Percentiles rank a stretch among this genome's conserved stretches.
phyloP scores from a whole-genome alignment of 2,329 filamentous ascomycete species.

The Mycogone perniciosa region DNA sequence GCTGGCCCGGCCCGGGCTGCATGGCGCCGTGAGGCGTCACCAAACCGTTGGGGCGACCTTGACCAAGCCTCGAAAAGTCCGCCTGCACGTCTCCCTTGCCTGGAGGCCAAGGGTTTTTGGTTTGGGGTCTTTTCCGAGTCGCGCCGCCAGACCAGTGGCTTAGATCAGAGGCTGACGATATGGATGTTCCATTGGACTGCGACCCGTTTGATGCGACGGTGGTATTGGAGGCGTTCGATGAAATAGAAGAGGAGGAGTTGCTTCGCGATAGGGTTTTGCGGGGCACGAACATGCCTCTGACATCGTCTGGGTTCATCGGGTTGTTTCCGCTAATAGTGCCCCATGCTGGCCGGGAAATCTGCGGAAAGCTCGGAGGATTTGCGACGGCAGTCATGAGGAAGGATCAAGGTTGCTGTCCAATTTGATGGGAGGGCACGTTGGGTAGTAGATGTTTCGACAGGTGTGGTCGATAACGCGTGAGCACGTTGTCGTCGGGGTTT shows the following conservation, averaged over 20 bases:
- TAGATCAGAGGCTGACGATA: constrained; percentile 40
- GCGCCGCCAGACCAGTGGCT: constrained; percentile 46
- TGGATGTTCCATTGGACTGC: constrained; percentile 54
- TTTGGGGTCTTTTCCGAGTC: constrained; percentile 45
- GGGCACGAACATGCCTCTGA: constrained; percentile 81
- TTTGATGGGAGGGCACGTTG: constrained; percentile 19
- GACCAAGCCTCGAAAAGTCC: constrained; percentile 42
- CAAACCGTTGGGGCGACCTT: constrained; percentile 39
- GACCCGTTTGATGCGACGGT: constrained; percentile 57
- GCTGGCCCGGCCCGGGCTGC: constrained; percentile 26
- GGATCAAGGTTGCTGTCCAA: constrained; percentile 16
- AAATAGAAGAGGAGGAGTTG: constrained; percentile 86
- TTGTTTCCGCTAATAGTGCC: constrained; percentile 51
- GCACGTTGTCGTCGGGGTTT: neutral
- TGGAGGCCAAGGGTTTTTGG: constrained; percentile 44
- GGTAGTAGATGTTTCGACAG: constrained; percentile 2
- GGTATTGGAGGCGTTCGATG: constrained; percentile 55
- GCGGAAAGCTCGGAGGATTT: constrained; percentile 56
- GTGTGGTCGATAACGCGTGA: constrained; percentile 4
- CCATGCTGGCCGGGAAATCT: constrained; percentile 61
- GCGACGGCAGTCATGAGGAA: constrained; percentile 62
- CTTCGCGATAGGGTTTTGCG: constrained; percentile 80
- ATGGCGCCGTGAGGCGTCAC: constrained; percentile 26
- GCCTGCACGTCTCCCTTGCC: constrained; percentile 41
- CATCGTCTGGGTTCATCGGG: constrained; percentile 77